A percentile compares a stretch with the other conserved stretches of the same genome.
phyloP scores from a whole-genome alignment of 768 basidiomycete species.

The Rhodotorula taiwanensis region DNA sequence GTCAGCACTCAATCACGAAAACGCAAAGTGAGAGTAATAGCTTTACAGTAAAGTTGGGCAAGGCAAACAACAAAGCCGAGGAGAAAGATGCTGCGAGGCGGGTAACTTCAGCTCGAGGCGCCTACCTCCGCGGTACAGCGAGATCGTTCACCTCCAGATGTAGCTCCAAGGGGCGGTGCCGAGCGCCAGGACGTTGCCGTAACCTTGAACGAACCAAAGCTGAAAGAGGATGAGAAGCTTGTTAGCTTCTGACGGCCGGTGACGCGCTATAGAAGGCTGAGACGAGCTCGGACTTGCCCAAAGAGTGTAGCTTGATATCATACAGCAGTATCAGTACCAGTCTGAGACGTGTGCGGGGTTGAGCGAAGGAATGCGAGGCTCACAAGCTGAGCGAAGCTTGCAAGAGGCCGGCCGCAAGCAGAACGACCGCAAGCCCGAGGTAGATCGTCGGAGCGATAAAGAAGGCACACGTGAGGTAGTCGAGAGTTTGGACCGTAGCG shows the following conservation, averaged over 20 bases:
- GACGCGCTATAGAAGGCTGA: too few relatives aligned
- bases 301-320: too few relatives aligned
- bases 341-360: too few relatives aligned
- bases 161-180: conserved; percentile 4
- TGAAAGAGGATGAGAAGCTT: background rate
- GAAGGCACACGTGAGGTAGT: conserved; percentile 2
- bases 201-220: conserved; percentile 16
- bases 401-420: conserved; percentile 6
- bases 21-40: too few relatives aligned
- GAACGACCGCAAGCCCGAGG: background rate
- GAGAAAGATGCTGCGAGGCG: background rate
- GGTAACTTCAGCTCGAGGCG: background rate
- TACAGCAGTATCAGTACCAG: too few relatives aligned
- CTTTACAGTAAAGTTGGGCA: conserved; percentile 9
- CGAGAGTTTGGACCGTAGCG: conserved; percentile 2
- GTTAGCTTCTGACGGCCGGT: too few relatives aligned
- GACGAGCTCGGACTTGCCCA: too few relatives aligned
- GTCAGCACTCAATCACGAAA: too few relatives aligned
- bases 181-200: conserved; percentile 7
- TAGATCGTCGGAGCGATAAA: background rate
- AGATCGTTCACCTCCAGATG: conserved; percentile 3
- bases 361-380: too few relatives aligned
- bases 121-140: too few relatives aligned
- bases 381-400: background rate
- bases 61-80: conserved; percentile 10